Evolutionary conservation across 2,329 filamentous ascomycete species (phyloP).

Genomic region (Alternaria atra): DNA sequence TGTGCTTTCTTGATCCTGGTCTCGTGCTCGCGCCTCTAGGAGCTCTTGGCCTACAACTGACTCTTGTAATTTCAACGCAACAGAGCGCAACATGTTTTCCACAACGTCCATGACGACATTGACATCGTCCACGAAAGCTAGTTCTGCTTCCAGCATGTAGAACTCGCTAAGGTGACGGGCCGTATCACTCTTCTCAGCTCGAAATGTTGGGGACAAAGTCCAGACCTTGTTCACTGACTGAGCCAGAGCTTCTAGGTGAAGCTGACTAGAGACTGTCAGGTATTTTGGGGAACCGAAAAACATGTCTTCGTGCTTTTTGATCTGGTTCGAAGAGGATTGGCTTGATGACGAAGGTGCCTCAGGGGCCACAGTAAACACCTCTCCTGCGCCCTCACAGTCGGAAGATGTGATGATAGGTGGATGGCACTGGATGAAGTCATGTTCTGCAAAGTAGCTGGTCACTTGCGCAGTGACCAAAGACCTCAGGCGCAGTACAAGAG

Average conservation of each 20-base stretch:
- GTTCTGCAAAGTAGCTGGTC: constrained; percentile 76
- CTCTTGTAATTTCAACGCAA: constrained; percentile 60
- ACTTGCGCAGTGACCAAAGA: constrained; percentile 80
- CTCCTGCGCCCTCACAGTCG: constrained; percentile 95
- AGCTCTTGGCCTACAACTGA: constrained; percentile 66
- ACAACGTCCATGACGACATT: constrained; percentile 78
- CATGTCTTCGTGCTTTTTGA: constrained; percentile 44
- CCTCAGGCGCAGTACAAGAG: constrained; percentile 80
- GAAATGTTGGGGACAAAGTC: constrained; percentile 92
- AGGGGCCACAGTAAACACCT: constrained; percentile 78
- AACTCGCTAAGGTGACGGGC: constrained; percentile 95
- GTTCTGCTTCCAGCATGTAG: constrained; percentile 96
- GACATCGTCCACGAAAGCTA: constrained; percentile 78
- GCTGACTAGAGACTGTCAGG: constrained; percentile 91
- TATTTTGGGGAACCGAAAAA: constrained; percentile 94
- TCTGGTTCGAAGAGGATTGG: constrained; percentile 33
- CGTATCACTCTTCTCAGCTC: constrained; percentile 85
- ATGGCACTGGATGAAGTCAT: constrained; percentile 82
- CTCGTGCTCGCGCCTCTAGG: constrained; percentile 55
- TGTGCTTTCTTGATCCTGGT: constrained; percentile 46
- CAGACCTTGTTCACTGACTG: constrained; percentile 91
- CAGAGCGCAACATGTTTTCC: constrained; percentile 75
- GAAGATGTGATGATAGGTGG: constrained; percentile 95
- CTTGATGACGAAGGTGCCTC: constrained; percentile 32
- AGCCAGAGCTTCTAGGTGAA: constrained; percentile 91